Percentiles rank a stretch among this genome's conserved stretches.
phyloP scores from a whole-genome alignment of 2,329 filamentous ascomycete genomes.

The Rutstroemia sp. region DNA sequence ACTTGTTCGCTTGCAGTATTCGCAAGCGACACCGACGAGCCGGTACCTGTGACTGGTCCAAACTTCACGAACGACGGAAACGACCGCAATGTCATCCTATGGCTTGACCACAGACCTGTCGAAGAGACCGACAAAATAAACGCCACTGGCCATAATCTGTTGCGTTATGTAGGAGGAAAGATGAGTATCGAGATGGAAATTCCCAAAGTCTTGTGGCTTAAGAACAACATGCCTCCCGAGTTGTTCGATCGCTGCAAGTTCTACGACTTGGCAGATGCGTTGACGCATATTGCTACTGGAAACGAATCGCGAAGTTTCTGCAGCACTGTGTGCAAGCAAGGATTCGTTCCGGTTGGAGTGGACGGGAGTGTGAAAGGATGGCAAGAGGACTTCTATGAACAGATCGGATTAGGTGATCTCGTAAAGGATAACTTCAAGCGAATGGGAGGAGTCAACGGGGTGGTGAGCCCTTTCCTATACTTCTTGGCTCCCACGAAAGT shows the following conservation, averaged over 20 bases:
- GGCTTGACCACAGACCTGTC: constrained; percentile 91
- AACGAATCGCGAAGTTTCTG: constrained; percentile 90
- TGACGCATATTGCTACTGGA: constrained; percentile 91
- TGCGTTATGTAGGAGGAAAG: constrained; percentile 92
- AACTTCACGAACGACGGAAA: constrained; percentile 73
- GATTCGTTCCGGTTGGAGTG: constrained; percentile 91
- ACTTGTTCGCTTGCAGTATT: constrained; percentile 98
- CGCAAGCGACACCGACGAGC: constrained; percentile 79
- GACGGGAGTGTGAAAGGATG: constrained; percentile 97
- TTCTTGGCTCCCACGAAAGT: constrained; percentile 11
- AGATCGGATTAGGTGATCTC: constrained; percentile 81
- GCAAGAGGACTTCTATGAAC: constrained; percentile 88
- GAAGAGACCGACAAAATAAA: constrained; percentile 93
- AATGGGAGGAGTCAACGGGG: constrained; percentile 88
- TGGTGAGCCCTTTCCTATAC: constrained; percentile 62
- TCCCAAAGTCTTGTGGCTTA: constrained; percentile 95
- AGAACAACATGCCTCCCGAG: constrained; percentile 93
- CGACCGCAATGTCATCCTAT: constrained; percentile 91
- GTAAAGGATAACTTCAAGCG: constrained; percentile 82
- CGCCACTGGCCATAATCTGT: constrained; percentile 80
- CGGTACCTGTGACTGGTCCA: constrained; percentile 81
- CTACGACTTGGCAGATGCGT: constrained; percentile 86
- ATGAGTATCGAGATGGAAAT: constrained; percentile 99
- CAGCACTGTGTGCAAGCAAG: constrained; percentile 95
- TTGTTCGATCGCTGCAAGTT: constrained; percentile 93